These are phyloP conservation scores for Auxenochlorella pyrenoidosa DNA, from an alignment of 139 green algal genomes.

Conservation along the genomic window DNA sequence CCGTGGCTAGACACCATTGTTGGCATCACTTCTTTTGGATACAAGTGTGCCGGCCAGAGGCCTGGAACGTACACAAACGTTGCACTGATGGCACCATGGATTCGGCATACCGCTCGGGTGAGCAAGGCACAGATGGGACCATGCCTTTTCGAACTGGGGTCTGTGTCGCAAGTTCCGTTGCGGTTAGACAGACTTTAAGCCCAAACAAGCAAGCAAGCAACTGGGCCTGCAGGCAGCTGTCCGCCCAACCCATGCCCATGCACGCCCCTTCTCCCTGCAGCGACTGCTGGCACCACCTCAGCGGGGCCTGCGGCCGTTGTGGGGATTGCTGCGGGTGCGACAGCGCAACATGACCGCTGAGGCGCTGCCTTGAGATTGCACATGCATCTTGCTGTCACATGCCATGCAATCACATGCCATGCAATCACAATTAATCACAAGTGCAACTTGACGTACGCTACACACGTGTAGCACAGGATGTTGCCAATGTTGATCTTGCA, in stretches of 20 bases:
- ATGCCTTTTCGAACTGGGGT: no score
- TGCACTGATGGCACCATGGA: slow-evolving; percentile 17
- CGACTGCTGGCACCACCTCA: not conserved
- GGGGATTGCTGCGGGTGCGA: no score
- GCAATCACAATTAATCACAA: no score
- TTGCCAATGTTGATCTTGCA: no score
- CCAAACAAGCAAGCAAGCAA: no score
- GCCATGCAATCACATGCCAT: no score
- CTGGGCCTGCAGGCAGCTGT: not conserved
- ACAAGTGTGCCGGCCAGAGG: not conserved
- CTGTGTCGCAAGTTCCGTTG: not conserved
- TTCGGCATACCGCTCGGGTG: not conserved
- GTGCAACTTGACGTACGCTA: no score
- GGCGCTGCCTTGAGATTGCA: no score
- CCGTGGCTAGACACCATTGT: not conserved
- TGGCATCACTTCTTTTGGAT: not conserved
- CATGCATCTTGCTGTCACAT: no score
- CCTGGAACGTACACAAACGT: slow-evolving; percentile 12
- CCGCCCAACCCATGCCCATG: no score
- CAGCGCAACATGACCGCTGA: not conserved
- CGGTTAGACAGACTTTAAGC: not conserved
- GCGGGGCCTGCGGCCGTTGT: no score
- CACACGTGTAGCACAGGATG: no score
- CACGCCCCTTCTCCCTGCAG: not conserved
- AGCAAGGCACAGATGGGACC: not conserved